Percentiles rank a stretch among this genome's conserved stretches.
Conservation (phyloP, 257 asterid species). For the Gardenia jasminoides region DNA sequence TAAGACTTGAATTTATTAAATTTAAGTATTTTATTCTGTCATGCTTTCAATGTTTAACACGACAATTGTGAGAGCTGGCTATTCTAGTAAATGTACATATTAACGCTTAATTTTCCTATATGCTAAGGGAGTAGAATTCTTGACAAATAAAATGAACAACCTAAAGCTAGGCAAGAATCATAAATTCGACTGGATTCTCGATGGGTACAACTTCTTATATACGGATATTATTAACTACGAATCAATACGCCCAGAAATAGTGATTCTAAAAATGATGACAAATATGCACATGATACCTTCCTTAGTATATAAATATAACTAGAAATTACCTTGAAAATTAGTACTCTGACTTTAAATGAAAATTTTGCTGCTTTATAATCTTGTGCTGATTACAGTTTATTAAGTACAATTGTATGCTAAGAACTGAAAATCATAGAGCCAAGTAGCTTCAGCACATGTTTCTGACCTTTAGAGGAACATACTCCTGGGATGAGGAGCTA, state of each 20-base stretch:
- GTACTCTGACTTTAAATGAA: background rate
- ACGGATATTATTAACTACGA: slow-evolving; percentile 3
- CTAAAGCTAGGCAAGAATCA: slow-evolving; percentile 22
- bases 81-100: background rate
- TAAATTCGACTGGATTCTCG: slow-evolving; percentile 14
- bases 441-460: background rate
- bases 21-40: no score
- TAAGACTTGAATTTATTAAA: no score
- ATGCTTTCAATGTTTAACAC: no score
- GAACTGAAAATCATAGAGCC: background rate
- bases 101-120: no score
- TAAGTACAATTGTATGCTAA: background rate
- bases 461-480: no score
- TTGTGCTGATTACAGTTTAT: no score
- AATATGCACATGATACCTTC: background rate
- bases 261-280: background rate
- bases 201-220: slow-evolving; percentile 9
- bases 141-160: slow-evolving; percentile 2
- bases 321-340: background rate
- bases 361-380: background rate
- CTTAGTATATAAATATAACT: background rate
- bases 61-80: background rate
- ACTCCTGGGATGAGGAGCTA: no score
- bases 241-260: background rate
- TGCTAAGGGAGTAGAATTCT: background rate